Evolutionary conservation across 2,329 filamentous ascomycete genomes (phyloP).

Genomic region (Dactylellina sp.): DNA sequence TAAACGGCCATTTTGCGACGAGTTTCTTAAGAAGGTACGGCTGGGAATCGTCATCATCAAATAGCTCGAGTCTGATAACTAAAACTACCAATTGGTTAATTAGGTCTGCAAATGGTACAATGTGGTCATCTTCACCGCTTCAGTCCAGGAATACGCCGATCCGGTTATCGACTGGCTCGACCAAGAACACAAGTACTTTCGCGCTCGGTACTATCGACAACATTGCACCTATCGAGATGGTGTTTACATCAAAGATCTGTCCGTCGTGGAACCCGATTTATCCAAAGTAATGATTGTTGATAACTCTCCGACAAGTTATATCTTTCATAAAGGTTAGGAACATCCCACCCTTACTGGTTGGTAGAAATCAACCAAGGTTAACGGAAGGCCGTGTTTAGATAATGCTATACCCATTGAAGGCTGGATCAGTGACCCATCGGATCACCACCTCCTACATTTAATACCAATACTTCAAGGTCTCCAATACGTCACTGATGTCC

Average conservation of each 20-base stretch:
- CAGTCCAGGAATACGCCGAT: conserved; percentile 97
- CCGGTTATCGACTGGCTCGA: conserved; percentile 99
- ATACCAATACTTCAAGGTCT: conserved; percentile 92
- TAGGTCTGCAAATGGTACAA: conserved; percentile 98
- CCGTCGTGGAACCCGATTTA: conserved; percentile 93
- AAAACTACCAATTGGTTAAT: conserved; percentile 9
- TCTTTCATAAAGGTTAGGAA: conserved; percentile 91
- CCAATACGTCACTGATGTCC: conserved; percentile 95
- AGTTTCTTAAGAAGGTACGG: conserved; percentile 84
- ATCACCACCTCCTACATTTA: conserved; percentile 92
- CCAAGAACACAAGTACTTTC: conserved; percentile 95
- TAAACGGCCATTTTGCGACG: conserved; percentile 95
- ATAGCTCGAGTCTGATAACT: neutral
- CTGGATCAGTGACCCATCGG: conserved; percentile 98
- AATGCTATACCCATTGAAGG: conserved; percentile 99
- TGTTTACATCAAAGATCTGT: conserved; percentile 97
- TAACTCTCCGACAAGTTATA: conserved; percentile 97
- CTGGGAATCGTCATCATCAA: conserved; percentile 59
- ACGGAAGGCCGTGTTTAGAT: conserved; percentile 70
- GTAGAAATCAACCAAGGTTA: conserved; percentile 9
- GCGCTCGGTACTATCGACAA: conserved; percentile 91
- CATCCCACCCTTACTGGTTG: neutral
- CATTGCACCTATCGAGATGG: conserved; percentile 96
- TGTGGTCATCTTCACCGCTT: conserved; percentile 93
- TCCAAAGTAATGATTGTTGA: conserved; percentile 99